Evolutionary conservation across 306 rosid species (phyloP).

Genomic region (Purshia tridentata): DNA sequence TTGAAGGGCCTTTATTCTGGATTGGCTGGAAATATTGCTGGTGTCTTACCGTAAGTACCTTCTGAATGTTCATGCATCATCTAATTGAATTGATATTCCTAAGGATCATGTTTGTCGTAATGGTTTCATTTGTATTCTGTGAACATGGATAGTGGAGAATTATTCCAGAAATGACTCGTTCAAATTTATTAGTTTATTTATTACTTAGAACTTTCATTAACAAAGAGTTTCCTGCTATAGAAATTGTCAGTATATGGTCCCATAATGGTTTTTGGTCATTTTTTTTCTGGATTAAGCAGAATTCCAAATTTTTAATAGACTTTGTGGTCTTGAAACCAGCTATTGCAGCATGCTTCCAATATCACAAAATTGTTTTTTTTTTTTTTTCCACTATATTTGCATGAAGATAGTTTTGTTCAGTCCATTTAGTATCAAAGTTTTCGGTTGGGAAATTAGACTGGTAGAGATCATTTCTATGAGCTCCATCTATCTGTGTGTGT

Average conservation of each 20-base stretch:
- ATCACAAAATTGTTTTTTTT: not conserved
- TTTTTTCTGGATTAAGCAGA: not conserved
- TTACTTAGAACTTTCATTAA: not conserved
- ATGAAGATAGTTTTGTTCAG: not conserved
- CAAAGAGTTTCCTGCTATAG: not conserved
- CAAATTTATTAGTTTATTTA: not conserved
- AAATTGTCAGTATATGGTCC: not conserved
- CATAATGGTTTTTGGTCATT: constrained; percentile 8
- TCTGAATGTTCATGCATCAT: not conserved
- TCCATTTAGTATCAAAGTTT: not conserved
- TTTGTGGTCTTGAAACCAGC: not conserved
- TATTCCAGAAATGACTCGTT: not conserved
- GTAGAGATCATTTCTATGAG: too few species aligned
- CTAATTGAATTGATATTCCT: not conserved
- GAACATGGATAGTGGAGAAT: not conserved
- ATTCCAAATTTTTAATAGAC: not conserved
- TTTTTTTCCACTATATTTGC: not conserved
- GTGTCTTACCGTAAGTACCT: constrained; percentile 91
- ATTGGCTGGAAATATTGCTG: constrained; percentile 90
- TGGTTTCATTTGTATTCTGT: not conserved
- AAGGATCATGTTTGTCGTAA: not conserved
- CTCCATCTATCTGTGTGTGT: too few species aligned
- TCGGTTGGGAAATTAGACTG: too few species aligned
- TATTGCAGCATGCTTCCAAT: not conserved
- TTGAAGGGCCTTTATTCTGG: constrained; percentile 92